These are phyloP conservation scores for Fusarium tricinctum DNA, from an alignment of 2,329 filamentous ascomycete genomes.

Conservation along the genomic window DNA sequence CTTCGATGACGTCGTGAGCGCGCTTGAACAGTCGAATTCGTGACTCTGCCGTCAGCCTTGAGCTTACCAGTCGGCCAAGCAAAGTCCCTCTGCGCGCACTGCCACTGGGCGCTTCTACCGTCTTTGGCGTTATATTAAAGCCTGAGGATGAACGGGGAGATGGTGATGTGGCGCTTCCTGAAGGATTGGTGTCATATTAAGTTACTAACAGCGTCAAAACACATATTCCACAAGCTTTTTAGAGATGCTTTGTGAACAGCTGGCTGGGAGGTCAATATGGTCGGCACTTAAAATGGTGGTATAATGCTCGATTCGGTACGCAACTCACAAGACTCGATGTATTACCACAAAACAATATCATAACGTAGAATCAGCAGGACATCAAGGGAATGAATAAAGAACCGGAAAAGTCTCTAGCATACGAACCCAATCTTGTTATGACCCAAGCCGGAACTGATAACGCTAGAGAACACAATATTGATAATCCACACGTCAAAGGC, in stretches of 20 bases:
- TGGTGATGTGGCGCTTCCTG: too few relatives aligned
- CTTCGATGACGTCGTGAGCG: too few relatives aligned
- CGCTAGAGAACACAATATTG: conserved; percentile 6
- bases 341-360: too few relatives aligned
- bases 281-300: conserved; percentile 6
- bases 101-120: too few relatives aligned
- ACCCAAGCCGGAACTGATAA: conserved; percentile 48
- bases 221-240: conserved; percentile 42
- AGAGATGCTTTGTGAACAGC: conserved; percentile 38
- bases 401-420: neutral
- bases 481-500: conserved; percentile 4
- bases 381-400: conserved; percentile 1
- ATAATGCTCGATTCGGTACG: conserved; percentile 43
- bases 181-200: too few relatives aligned
- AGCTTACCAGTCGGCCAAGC: too few relatives aligned
- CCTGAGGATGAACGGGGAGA: too few relatives aligned
- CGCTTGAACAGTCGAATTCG: too few relatives aligned
- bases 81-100: too few relatives aligned
- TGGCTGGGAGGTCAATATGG: conserved; percentile 5
- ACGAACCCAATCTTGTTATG: conserved; percentile 43
- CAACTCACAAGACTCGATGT: too few relatives aligned
- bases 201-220: neutral
- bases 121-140: too few relatives aligned
- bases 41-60: too few relatives aligned
- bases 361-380: neutral